Percentiles rank a stretch among this genome's conserved stretches.
Conservation (phyloP, 2,329 filamentous ascomycete species). For the Colletotrichum ledebouriae region DNA sequence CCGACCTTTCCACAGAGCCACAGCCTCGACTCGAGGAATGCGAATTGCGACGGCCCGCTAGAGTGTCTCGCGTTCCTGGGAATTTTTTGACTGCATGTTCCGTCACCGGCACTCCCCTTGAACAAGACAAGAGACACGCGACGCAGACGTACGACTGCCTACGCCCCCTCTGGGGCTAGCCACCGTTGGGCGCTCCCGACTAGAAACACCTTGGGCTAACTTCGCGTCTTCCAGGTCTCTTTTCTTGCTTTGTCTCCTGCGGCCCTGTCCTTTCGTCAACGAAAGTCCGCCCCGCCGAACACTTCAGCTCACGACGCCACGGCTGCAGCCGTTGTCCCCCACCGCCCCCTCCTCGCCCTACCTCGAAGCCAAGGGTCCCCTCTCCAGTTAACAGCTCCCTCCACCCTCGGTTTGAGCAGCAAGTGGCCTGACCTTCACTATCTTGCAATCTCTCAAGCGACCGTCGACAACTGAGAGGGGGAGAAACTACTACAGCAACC, state of each 20-base stretch:
- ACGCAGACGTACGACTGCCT: constrained; percentile 33
- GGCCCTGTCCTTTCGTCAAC: not conserved
- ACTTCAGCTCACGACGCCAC: constrained; percentile 18
- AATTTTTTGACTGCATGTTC: not conserved
- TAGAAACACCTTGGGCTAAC: constrained; percentile 26
- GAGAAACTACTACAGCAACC: constrained; percentile 4
- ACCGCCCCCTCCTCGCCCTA: constrained; percentile 17
- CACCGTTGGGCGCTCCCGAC: constrained; percentile 34
- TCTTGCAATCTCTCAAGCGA: constrained; percentile 6
- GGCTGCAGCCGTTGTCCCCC: constrained; percentile 25
- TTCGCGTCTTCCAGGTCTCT: constrained; percentile 15
- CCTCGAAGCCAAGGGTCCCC: constrained; percentile 22
- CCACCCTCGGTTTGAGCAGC: not conserved
- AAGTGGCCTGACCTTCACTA: not conserved
- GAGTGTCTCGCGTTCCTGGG: constrained; percentile 23
- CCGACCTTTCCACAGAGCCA: not conserved
- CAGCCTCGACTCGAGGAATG: constrained; percentile 11
- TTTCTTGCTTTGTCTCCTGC: constrained; percentile 2
- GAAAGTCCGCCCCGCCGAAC: not conserved
- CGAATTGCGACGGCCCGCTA: constrained; percentile 20
- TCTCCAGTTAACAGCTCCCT: constrained; percentile 2
- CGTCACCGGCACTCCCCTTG: constrained; percentile 23
- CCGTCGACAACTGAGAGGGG: constrained; percentile 8
- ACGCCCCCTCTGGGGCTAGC: constrained; percentile 19
- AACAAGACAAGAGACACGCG: constrained; percentile 25